Percentiles rank a stretch among this genome's conserved stretches.
Evolutionary conservation across 2,329 filamentous ascomycete genomes (phyloP).

Genomic region (Bipolaris oryzae): DNA sequence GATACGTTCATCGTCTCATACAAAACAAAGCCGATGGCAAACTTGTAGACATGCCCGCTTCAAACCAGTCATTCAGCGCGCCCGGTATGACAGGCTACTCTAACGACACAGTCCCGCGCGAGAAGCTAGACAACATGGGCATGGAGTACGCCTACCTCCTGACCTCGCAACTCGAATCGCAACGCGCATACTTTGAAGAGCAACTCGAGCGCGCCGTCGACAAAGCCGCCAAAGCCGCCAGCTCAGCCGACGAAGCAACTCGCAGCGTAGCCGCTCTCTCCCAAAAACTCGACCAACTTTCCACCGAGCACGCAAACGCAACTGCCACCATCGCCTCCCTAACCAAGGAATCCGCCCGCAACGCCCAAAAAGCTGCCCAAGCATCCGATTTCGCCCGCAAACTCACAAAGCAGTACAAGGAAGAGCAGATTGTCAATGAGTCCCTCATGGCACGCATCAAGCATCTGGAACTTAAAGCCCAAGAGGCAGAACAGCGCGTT

Average conservation of each 20-base stretch:
- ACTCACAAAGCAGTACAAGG: conserved; percentile 76
- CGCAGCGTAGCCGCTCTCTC: conserved; percentile 57
- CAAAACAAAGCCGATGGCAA: conserved; percentile 93
- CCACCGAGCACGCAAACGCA: conserved; percentile 58
- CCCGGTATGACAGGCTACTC: conserved; percentile 53
- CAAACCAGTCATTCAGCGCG: conserved; percentile 31
- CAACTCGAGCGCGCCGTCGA: conserved; percentile 86
- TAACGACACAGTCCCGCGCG: conserved; percentile 73
- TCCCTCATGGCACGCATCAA: conserved; percentile 82
- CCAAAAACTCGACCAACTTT: conserved; percentile 59
- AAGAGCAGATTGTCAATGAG: conserved; percentile 85
- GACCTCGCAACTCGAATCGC: conserved; percentile 89
- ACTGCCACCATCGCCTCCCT: conserved; percentile 67
- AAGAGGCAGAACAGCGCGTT: conserved; percentile 58
- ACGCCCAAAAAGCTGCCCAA: conserved; percentile 64
- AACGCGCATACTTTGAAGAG: conserved; percentile 92
- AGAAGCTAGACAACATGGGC: conserved; percentile 78
- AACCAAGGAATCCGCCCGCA: conserved; percentile 72
- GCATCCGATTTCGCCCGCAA: conserved; percentile 77
- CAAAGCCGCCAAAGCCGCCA: conserved; percentile 78
- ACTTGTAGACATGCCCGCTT: conserved; percentile 81
- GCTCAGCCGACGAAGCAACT: conserved; percentile 67
- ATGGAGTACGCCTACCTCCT: conserved; percentile 94
- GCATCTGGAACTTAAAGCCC: conserved; percentile 66
- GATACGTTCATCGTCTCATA: conserved; percentile 94